Evolutionary conservation across 768 basidiomycete genomes (phyloP), one percentile per base, ranked within the genome.

Genomic region (Neoboletus brunneissimus): DNA sequence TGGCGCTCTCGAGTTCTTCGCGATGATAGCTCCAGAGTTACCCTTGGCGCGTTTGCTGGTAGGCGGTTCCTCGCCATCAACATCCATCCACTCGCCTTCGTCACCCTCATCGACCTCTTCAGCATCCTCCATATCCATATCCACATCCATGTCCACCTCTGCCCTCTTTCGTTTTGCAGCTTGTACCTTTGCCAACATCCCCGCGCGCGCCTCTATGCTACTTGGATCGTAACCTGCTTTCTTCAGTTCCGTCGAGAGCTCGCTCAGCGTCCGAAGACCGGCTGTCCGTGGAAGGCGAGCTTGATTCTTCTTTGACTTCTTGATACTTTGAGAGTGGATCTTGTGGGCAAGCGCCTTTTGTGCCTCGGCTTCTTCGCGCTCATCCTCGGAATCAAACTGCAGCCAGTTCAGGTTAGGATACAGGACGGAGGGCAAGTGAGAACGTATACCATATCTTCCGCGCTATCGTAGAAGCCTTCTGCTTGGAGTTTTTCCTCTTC

Each of bases 401-500:
- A 42, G 2, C 44, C 46, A 43, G 44, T 16, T 20, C 27, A 31
- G 20, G 32, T 60, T 34, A 53, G 29, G 41, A 51, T 42, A 38
- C 29, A 23, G 38, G 37, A 38, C 38, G 11, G 20, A 16, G 8
- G 13, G 25, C 3, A 42, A 27, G 25, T 12, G 41, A 40, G 25
- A 16, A 48, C 4, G 72, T 82, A 56, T 67, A 92, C 92, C 68
- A 92, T 88, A 52, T 95, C 89, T 55, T 88, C 89, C 37, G 94
- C 96, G 51, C 79, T 84, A 35, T 93, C 91, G 72, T 98, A 99
- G 79, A 91, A 98, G 4, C 97, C 97, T 71, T 98, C 93, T 0
- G 86, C 88, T 70, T 93, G 80, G n/a, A 99, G 82, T 63, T 83
- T 84, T 73, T 96, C 96, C 73, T 99, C 97, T 70, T 98, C 97